These are phyloP conservation scores for Diphasiastrum complanatum DNA, from an alignment of 83 land plant genomes.

Conservation along the genomic window DNA sequence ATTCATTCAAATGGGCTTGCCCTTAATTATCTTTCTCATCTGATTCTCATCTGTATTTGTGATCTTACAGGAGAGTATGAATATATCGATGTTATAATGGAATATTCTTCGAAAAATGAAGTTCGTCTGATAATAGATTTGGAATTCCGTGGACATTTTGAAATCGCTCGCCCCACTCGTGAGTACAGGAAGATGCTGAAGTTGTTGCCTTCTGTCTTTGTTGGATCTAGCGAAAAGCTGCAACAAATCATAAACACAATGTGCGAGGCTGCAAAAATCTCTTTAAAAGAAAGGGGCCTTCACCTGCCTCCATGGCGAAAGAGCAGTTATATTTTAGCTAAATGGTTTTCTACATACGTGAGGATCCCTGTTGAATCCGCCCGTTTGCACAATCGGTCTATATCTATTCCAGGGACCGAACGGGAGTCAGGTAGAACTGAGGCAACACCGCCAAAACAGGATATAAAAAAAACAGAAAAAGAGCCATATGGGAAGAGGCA, in stretches of 20 bases:
- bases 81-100: slow-evolving; percentile 29
- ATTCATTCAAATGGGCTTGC: no score
- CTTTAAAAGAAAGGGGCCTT: slow-evolving; percentile 32
- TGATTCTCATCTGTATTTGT: no score
- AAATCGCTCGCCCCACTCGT: slow-evolving; percentile 36
- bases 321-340: slow-evolving; percentile 26
- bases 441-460: no score
- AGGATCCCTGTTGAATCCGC: background rate
- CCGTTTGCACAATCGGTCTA: slow-evolving; percentile 7
- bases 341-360: slow-evolving; percentile 31
- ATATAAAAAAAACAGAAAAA: no score
- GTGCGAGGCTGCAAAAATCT: slow-evolving; percentile 29
- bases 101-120: background rate
- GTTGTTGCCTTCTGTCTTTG: slow-evolving; percentile 25
- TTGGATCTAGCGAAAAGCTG: slow-evolving; percentile 31
- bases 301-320: slow-evolving; percentile 54
- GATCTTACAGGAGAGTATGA: slow-evolving; percentile 43
- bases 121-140: slow-evolving; percentile 29
- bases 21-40: no score
- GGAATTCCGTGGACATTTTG: slow-evolving; percentile 42
- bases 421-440: no score
- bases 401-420: no score
- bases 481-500: no score
- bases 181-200: slow-evolving; percentile 16
- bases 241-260: slow-evolving; percentile 18